Evolutionary conservation across 2,329 filamentous ascomycete genomes (phyloP), one percentile per base, ranked within the genome.

Genomic region (Neonectria coccinea): DNA sequence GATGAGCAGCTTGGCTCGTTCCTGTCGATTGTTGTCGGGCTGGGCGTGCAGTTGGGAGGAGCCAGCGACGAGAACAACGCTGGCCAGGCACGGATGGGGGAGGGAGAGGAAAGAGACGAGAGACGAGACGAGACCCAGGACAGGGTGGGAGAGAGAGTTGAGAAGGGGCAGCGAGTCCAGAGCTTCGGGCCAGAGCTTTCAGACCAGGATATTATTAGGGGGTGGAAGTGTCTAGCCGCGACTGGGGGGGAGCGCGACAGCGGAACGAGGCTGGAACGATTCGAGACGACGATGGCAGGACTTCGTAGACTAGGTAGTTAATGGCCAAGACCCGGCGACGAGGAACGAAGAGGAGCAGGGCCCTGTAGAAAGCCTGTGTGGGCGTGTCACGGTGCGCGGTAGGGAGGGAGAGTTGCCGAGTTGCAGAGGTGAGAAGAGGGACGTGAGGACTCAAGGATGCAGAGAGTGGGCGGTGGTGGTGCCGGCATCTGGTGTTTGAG

Each of bases 401-500:
- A n/a, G 14, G 36, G 14, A 39, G 14, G 14, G 29, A 55, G 55
- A 42, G 27, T 53, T 41, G 63, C 33, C 42, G 29, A 60, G 48
- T 53, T 41, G 63, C 33, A 45, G 29, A 60, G 48, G 50, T 59
- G 62, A 56, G 50, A 31, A 41, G 36, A 48, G 64, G 6, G 39
- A 20, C 8, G 39, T 54, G 69, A 59, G 63, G 61, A 58, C 33
- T 59, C 59, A 45, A 45, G 68, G 63, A 72, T 65, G 70, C 59
- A 36, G 59, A 68, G 42, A 65, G 67, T 67, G 64, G 66, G 64
- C 57, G 63, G 62, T 58, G 61, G 64, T 67, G 59, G 66, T 66
- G 64, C 65, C 52, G 68, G 53, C 55, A 65, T 64, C 56, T 72
- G 71, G 70, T 71, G 71, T 74, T 74, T 73, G 71, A 59, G 64